A percentile compares a stretch with the other conserved stretches of the same genome.
These are phyloP conservation scores for Candida golubevii DNA, from an alignment of 805 yeast species.

Conservation along the genomic window DNA sequence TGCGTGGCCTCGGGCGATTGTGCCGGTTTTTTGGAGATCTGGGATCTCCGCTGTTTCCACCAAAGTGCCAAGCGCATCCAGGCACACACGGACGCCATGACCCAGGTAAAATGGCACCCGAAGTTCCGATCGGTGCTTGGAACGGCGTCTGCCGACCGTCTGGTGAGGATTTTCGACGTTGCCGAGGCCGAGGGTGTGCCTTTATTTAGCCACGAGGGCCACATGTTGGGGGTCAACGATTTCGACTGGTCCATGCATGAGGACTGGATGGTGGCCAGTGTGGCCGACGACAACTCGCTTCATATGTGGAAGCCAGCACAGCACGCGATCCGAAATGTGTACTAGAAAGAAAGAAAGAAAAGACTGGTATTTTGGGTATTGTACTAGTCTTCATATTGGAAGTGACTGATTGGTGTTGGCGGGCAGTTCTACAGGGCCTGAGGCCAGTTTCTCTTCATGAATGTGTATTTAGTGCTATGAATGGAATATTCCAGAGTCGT, in stretches of 20 bases:
- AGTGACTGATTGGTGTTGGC: too few relatives aligned
- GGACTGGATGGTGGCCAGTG: conserved; percentile 68
- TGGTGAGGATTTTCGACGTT: conserved; percentile 61
- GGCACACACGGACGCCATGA: conserved; percentile 52
- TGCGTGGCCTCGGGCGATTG: conserved; percentile 67
- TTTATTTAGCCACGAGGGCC: conserved; percentile 78
- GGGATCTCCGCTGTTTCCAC: conserved; percentile 56
- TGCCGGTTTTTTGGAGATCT: conserved; percentile 49
- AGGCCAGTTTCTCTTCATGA: too few relatives aligned
- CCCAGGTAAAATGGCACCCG: conserved; percentile 74
- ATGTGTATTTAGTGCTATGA: too few relatives aligned
- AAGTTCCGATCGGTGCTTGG: conserved; percentile 51
- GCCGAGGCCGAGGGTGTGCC: conserved; percentile 23
- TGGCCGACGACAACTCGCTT: conserved; percentile 80
- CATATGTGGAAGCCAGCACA: conserved; percentile 76
- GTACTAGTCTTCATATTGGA: too few relatives aligned
- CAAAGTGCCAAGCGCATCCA: conserved; percentile 14
- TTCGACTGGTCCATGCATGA: conserved; percentile 76
- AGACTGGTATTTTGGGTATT: too few relatives aligned
- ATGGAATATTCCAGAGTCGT: neutral
- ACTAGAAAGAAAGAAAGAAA: neutral
- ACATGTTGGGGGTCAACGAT: conserved; percentile 81
- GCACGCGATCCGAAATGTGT: neutral
- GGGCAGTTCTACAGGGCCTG: too few relatives aligned
- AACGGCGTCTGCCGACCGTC: conserved; percentile 58